These are phyloP conservation scores for Pseudocercospora ulei DNA, from an alignment of 2,329 filamentous ascomycete species.

Conservation along the genomic window DNA sequence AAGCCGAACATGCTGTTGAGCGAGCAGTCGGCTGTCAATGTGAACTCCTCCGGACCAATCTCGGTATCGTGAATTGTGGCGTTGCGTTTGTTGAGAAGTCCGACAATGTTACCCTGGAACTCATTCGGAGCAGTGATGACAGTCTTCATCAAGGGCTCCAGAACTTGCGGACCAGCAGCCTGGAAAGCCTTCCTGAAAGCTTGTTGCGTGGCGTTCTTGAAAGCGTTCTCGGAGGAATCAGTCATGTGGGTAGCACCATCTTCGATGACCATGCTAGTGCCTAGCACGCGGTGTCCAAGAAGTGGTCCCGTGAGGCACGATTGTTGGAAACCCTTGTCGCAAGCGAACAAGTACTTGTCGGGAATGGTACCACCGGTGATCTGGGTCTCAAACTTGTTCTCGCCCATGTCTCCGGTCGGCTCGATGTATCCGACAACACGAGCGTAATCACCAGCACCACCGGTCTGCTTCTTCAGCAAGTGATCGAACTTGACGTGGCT, in stretches of 20 bases:
- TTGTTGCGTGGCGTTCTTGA: constrained; percentile 88
- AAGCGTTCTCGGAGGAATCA: constrained; percentile 92
- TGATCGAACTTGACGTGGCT: constrained; percentile 77
- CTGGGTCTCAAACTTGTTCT: constrained; percentile 77
- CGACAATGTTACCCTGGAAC: constrained; percentile 94
- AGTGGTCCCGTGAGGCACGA: constrained; percentile 79
- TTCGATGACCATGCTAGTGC: constrained; percentile 81
- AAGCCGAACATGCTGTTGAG: constrained; percentile 98
- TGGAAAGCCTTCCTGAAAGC: constrained; percentile 92
- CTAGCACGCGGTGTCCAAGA: constrained; percentile 85
- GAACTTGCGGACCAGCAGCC: constrained; percentile 67
- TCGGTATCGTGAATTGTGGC: constrained; percentile 93
- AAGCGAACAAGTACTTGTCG: constrained; percentile 91
- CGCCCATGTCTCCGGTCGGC: constrained; percentile 60
- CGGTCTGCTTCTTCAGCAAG: constrained; percentile 86
- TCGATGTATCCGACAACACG: constrained; percentile 88
- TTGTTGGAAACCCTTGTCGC: constrained; percentile 83
- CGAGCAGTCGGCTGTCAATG: constrained; percentile 80
- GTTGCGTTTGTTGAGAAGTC: constrained; percentile 91
- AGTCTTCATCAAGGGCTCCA: constrained; percentile 97
- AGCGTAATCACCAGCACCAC: constrained; percentile 90
- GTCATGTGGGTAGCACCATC: constrained; percentile 96
- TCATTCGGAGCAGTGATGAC: constrained; percentile 91
- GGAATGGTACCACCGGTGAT: constrained; percentile 83
- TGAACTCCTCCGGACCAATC: constrained; percentile 88